Evolutionary conservation across 257 asterid genomes (phyloP), one percentile per base, ranked within the genome.

Genomic region (Rauvolfia tetraphylla): DNA sequence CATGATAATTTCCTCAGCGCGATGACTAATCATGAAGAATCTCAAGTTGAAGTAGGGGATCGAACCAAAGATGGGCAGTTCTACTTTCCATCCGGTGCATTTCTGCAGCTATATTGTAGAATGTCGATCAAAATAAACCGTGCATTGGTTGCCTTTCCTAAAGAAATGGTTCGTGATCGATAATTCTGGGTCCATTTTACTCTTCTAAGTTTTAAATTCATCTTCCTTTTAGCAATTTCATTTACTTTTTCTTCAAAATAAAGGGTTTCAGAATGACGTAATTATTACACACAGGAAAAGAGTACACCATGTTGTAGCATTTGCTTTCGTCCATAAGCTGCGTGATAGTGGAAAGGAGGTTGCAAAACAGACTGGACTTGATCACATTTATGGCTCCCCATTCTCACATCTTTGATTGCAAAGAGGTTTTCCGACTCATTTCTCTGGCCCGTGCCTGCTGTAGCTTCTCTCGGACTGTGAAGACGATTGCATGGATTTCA

Each of bases 41-140:
- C 81, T 92, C n/a, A n/a, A n/a, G n/a, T n/a, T n/a, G 71, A 93
- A 93, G 89, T 87, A 92, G 3, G 97, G 97, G 15, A 96, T 92
- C 7, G 96, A 93, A 89, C 98, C 8, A 94, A 94, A 82, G 96
- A 94, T 38, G 97, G 98, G 5, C 94, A 92, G 75, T n/a, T n/a
- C n/a, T n/a, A n/a, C n/a, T 97, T 97, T 71, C 92, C 98, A 8
- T 92, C 97, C 31, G 90, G 84, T 76, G 78, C 98, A 56, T 92
- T 80, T 68, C 97, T 89, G 61, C 97, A 94, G 75, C 93, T 94
- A 58, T n/a, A n/a, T n/a, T n/a, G n/a, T n/a, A n/a, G n/a, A n/a
- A n/a, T n/a, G n/a, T n/a, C n/a, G n/a, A n/a, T n/a, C n/a, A n/a
- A n/a, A n/a, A n/a, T n/a, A n/a, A n/a, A n/a, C n/a, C n/a, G n/a